phyloP scores from a whole-genome alignment of 1,284 basidiomycete genomes.

The Apiotrichum brassicae region DNA sequence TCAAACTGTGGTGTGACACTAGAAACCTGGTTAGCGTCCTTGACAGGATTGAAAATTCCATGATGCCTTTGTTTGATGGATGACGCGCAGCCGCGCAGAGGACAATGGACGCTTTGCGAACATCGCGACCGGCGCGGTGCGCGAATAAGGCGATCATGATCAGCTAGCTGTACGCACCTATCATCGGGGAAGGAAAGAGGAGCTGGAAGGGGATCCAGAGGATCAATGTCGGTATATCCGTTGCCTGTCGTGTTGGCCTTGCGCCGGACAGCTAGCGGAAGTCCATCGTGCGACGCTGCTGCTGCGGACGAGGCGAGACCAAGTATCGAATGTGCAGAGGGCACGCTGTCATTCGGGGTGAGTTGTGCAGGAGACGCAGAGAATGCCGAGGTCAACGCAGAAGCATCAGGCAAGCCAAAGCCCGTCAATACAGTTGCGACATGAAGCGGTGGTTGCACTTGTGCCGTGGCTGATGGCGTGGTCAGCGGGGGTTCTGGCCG shows the following conservation, averaged over 20 bases:
- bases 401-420: background rate
- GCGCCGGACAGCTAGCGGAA: background rate
- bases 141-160: too few species aligned
- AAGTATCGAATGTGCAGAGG: background rate
- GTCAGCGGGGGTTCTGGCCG: background rate
- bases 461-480: too few species aligned
- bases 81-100: background rate
- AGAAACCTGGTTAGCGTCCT: background rate
- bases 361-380: background rate
- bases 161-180: too few species aligned
- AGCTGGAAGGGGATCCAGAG: background rate
- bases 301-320: too few species aligned
- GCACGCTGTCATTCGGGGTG: background rate
- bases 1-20: slow-evolving; percentile 3
- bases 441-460: background rate
- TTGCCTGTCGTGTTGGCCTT: too few species aligned
- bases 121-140: too few species aligned
- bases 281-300: background rate
- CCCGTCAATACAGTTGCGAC: background rate
- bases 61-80: too few species aligned
- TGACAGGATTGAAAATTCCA: too few species aligned
- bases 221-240: background rate
- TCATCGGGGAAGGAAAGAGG: background rate
- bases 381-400: background rate
- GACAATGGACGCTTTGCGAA: too few species aligned